Percentiles rank a stretch among this genome's conserved stretches.
phyloP scores from a whole-genome alignment of 352 stramenopile species.

The Phytophthora sansomeana region DNA sequence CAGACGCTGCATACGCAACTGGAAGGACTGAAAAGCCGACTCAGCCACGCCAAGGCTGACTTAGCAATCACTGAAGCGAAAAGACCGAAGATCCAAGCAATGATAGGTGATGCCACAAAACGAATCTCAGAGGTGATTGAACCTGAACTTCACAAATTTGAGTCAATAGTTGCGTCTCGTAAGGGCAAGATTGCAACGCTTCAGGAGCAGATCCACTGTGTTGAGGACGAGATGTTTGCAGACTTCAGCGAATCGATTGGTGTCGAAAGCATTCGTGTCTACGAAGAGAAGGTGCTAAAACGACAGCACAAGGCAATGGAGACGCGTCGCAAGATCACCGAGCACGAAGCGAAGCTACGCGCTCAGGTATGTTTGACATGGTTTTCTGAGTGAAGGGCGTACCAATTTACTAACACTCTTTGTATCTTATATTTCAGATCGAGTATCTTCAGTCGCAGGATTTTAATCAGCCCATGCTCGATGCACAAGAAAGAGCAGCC shows the following conservation, averaged over 20 bases:
- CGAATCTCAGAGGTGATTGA: conserved; percentile 59
- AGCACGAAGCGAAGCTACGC: conserved; percentile 85
- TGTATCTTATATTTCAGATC: conserved; percentile 42
- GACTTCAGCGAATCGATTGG: conserved; percentile 83
- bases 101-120: conserved; percentile 63
- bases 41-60: conserved; percentile 82
- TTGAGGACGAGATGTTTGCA: conserved; percentile 90
- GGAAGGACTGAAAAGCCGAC: conserved; percentile 74
- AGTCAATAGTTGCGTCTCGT: conserved; percentile 57
- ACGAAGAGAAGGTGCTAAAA: conserved; percentile 95
- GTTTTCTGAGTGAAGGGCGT: neutral
- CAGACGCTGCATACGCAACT: conserved; percentile 74
- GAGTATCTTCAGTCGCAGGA: conserved; percentile 76
- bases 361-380: conserved; percentile 60
- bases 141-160: conserved; percentile 72
- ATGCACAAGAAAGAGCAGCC: conserved; percentile 51
- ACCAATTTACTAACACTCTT: conserved; percentile 8
- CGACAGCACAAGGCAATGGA: conserved; percentile 75
- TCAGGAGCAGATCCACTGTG: conserved; percentile 68
- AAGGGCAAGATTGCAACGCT: conserved; percentile 52
- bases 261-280: conserved; percentile 87
- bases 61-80: conserved; percentile 76
- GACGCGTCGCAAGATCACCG: conserved; percentile 73
- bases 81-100: conserved; percentile 68
- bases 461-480: conserved; percentile 55